Conservation (phyloP, 257 asterid genomes). For the Nicotiana otophora region DNA sequence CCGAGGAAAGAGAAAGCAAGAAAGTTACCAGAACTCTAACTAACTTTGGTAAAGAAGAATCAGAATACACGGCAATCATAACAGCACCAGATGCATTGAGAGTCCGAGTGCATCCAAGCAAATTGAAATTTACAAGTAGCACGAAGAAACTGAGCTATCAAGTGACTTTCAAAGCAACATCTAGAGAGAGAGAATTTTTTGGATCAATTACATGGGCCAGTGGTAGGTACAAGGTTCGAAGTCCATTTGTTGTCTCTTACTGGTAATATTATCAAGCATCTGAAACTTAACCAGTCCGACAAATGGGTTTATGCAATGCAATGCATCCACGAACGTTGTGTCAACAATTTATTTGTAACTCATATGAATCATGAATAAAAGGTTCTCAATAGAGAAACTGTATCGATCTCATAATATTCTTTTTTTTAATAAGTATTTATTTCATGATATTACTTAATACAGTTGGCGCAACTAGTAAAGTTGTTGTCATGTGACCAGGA, state of each 20-base stretch:
- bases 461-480: too few species aligned
- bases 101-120: constrained; percentile 50
- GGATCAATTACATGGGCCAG: constrained; percentile 35
- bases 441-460: neutral
- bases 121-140: constrained; percentile 44
- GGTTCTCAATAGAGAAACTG: neutral
- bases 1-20: constrained; percentile 24
- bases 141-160: constrained; percentile 41
- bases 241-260: constrained; percentile 47
- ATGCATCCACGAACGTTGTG: neutral
- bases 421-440: neutral
- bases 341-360: neutral
- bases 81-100: constrained; percentile 31
- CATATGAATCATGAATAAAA: neutral
- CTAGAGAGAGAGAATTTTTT: constrained; percentile 27
- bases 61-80: constrained; percentile 38
- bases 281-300: too few species aligned
- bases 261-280: too few species aligned
- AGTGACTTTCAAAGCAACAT: constrained; percentile 37
- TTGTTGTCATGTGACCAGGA: too few species aligned
- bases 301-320: neutral
- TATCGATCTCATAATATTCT: neutral
- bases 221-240: constrained; percentile 50
- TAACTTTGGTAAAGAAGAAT: constrained; percentile 51
- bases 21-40: constrained; percentile 49